Evolutionary conservation across 805 yeast genomes (phyloP).

Genomic region (Yarrowia deformans): DNA sequence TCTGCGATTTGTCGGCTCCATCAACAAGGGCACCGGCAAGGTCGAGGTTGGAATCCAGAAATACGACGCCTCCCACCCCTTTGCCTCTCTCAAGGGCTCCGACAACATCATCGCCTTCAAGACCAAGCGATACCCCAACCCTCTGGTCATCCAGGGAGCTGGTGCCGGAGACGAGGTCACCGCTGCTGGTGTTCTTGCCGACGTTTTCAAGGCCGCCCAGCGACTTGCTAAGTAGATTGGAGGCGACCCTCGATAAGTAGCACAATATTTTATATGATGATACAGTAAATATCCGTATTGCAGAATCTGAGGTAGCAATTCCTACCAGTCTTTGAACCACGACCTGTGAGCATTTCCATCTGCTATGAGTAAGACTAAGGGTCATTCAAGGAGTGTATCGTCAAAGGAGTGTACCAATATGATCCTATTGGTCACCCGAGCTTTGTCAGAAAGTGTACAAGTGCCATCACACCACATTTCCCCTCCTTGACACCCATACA

Average conservation of each 20-base stretch:
- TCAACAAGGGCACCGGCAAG: constrained; percentile 69
- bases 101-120: constrained; percentile 93
- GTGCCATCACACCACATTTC: no score
- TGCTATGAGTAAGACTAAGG: no score
- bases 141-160: constrained; percentile 96
- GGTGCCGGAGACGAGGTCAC: constrained; percentile 83
- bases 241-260: constrained; percentile 1
- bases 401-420: no score
- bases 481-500: no score
- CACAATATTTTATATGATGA: not conserved
- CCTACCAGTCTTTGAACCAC: not conserved
- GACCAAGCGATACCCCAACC: constrained; percentile 90
- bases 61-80: constrained; percentile 89
- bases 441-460: not conserved
- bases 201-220: constrained; percentile 89
- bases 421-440: no score
- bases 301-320: not conserved
- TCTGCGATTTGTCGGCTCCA: constrained; percentile 90
- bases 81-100: constrained; percentile 93
- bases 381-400: no score
- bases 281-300: no score
- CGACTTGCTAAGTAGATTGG: constrained; percentile 55
- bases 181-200: constrained; percentile 93
- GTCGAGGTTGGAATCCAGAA: constrained; percentile 89
- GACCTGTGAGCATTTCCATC: no score